Conservation (phyloP, 768 basidiomycete genomes). For the Rhodotorula babjevae region DNA sequence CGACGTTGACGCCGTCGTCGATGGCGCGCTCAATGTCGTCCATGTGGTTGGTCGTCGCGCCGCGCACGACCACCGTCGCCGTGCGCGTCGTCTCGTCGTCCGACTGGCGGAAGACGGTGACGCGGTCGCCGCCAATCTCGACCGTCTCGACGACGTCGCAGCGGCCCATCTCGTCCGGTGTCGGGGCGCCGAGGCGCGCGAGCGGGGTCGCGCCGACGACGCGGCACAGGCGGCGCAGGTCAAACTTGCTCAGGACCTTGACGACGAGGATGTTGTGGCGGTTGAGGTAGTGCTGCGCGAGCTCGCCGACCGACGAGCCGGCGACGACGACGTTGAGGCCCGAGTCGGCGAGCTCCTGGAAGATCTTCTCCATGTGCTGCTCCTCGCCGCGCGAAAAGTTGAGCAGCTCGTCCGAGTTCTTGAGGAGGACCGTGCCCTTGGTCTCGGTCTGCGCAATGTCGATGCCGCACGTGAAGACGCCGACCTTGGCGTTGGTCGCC, state of each 20-base stretch:
- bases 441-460: conserved; percentile 97
- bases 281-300: conserved; percentile 94
- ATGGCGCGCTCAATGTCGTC: conserved; percentile 95
- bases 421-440: conserved; percentile 93
- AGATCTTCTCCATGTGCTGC: conserved; percentile 93
- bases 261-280: conserved; percentile 87
- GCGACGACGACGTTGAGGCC: conserved; percentile 92
- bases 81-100: conserved; percentile 75
- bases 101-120: conserved; percentile 83
- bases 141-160: conserved; percentile 91
- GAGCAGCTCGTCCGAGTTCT: conserved; percentile 92
- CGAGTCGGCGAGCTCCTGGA: conserved; percentile 93
- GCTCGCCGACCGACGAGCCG: conserved; percentile 86
- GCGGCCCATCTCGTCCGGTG: conserved; percentile 88
- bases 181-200: conserved; percentile 90
- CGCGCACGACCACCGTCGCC: conserved; percentile 89
- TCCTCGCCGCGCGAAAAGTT: conserved; percentile 96
- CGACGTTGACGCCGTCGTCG: conserved; percentile 94
- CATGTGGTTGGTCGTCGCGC: conserved; percentile 86
- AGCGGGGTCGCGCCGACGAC: conserved; percentile 95
- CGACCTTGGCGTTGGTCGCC: conserved; percentile 79
- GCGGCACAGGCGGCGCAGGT: conserved; percentile 84
- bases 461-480: conserved; percentile 85
- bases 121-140: conserved; percentile 95
- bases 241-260: conserved; percentile 96